phyloP scores from a whole-genome alignment of 768 basidiomycete species.

The Pleurotus cornucopiae region DNA sequence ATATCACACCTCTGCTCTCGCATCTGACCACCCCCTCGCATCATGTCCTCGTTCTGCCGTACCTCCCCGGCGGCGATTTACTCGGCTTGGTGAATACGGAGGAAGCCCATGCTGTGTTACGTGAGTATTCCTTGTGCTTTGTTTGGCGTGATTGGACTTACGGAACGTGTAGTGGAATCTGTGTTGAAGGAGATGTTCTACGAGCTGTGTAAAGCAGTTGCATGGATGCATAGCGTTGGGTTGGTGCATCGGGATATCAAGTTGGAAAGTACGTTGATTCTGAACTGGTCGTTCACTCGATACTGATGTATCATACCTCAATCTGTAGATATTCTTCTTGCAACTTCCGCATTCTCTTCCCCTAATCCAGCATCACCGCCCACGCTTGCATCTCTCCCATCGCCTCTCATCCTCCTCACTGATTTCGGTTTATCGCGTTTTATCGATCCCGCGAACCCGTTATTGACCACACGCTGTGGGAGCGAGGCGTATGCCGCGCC shows the following conservation, averaged over 20 bases:
- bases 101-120: conserved; percentile 34
- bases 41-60: conserved; percentile 78
- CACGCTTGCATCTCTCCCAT: conserved; percentile 33
- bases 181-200: conserved; percentile 67
- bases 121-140: conserved; percentile 18
- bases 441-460: conserved; percentile 58
- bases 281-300: background rate
- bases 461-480: conserved; percentile 78
- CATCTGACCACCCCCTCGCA: conserved; percentile 69
- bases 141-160: background rate
- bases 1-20: conserved; percentile 67
- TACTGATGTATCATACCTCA: conserved; percentile 21
- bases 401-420: conserved; percentile 74
- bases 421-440: conserved; percentile 91
- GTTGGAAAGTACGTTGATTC: conserved; percentile 62
- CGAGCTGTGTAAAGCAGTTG: conserved; percentile 74
- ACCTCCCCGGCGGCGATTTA: conserved; percentile 81
- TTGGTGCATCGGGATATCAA: conserved; percentile 92
- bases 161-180: conserved; percentile 28
- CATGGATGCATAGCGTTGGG: conserved; percentile 84
- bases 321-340: conserved; percentile 68
- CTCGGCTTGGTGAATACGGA: conserved; percentile 69
- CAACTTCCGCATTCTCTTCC: conserved; percentile 29
- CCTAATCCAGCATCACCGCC: conserved; percentile 23
- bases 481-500: conserved; percentile 87